Conservation (phyloP, 2,329 filamentous ascomycete genomes). For the Albifimbria verrucaria region DNA sequence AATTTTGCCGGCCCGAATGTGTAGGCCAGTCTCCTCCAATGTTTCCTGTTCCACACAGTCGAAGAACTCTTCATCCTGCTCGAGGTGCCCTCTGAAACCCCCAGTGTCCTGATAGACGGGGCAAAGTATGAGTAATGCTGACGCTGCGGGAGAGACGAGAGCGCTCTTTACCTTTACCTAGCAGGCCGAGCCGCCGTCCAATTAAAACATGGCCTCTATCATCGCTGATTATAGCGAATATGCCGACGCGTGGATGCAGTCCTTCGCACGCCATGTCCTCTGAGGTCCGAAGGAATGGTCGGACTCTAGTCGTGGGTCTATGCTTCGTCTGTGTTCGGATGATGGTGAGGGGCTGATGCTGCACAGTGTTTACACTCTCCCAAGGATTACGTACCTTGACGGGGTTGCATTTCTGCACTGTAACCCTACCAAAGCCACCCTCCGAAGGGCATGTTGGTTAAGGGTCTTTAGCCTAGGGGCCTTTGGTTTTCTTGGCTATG, state of each 20-base stretch:
- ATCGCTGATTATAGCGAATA: constrained; percentile 2
- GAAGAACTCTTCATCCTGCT: constrained; percentile 10
- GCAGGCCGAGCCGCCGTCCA: not conserved
- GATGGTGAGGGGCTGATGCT: too few species aligned
- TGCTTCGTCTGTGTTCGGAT: too few species aligned
- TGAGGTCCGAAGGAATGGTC: too few species aligned
- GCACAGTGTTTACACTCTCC: too few species aligned
- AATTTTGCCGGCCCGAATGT: constrained; percentile 4
- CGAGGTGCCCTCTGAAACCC: constrained; percentile 13
- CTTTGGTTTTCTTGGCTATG: not conserved
- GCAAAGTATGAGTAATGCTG: not conserved
- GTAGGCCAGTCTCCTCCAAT: constrained; percentile 12
- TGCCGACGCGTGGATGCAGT: constrained; percentile 1
- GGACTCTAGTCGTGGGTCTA: too few species aligned
- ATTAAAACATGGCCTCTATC: not conserved
- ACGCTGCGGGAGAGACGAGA: not conserved
- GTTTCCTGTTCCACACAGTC: constrained; percentile 12
- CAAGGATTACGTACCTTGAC: too few species aligned
- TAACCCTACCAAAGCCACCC: not conserved
- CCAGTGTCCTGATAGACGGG: constrained; percentile 1
- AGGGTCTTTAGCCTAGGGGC: too few species aligned
- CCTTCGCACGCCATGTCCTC: not conserved
- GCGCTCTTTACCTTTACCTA: not conserved
- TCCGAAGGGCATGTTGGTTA: not conserved
- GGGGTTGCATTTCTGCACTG: not conserved